Conservation (phyloP, 2,329 filamentous ascomycete genomes). For the Ceratocystis variospora region DNA sequence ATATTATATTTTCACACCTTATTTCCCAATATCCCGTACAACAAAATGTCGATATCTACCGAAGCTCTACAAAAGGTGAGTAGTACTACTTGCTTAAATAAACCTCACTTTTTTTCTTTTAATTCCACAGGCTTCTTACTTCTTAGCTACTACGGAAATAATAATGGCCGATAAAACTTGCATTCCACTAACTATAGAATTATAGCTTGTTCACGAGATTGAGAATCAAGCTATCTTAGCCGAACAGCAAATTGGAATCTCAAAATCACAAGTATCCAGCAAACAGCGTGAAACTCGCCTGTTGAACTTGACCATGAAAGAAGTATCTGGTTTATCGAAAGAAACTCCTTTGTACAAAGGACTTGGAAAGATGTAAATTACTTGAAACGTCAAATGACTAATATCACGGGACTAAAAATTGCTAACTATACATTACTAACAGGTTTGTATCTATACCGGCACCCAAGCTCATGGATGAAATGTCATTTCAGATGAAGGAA, state of each 20-base stretch:
- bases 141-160: neutral
- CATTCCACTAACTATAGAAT: slow-evolving; percentile 16
- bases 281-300: slow-evolving; percentile 85
- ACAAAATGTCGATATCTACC: slow-evolving; percentile 78
- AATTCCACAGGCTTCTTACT: neutral
- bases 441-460: slow-evolving; percentile 82
- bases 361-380: slow-evolving; percentile 82
- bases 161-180: neutral
- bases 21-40: neutral
- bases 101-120: neutral
- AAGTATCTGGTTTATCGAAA: slow-evolving; percentile 61
- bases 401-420: neutral
- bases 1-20: neutral
- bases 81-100: neutral
- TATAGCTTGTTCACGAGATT: slow-evolving; percentile 79
- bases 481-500: slow-evolving; percentile 59
- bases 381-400: neutral
- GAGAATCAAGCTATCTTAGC: slow-evolving; percentile 77
- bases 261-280: slow-evolving; percentile 66
- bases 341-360: slow-evolving; percentile 83
- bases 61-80: slow-evolving; percentile 82
- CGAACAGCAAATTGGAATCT: slow-evolving; percentile 81
- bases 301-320: slow-evolving; percentile 71
- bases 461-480: slow-evolving; percentile 57
- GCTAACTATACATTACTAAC: neutral